Conservation (phyloP, 164 flowering plant genomes). For the Dillenia turbinata region DNA sequence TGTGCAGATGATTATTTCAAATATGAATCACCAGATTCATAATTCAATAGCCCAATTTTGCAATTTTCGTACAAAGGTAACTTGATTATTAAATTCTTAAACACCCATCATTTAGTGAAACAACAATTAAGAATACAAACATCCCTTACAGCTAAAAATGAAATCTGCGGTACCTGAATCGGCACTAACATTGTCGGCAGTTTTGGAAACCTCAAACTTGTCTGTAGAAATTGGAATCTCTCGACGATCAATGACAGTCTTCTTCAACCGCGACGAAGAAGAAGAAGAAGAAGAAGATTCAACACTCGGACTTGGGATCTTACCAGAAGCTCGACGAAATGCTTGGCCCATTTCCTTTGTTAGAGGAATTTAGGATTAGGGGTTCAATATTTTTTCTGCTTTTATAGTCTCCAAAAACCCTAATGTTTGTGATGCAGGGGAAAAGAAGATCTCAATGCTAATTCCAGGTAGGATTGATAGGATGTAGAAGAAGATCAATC, state of each 20-base stretch:
- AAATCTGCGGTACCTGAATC: slow-evolving; percentile 17
- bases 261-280: slow-evolving; percentile 28
- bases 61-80: background rate
- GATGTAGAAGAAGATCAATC: no score
- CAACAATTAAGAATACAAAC: background rate
- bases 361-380: no score
- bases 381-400: no score
- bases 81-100: background rate
- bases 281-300: slow-evolving; percentile 20
- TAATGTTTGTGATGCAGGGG: no score
- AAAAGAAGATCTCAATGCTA: no score
- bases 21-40: background rate
- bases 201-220: slow-evolving; percentile 15
- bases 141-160: no score
- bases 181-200: slow-evolving; percentile 8
- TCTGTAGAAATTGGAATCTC: slow-evolving; percentile 24
- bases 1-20: background rate
- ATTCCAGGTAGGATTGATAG: no score
- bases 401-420: no score
- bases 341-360: slow-evolving; percentile 68
- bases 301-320: slow-evolving; percentile 26
- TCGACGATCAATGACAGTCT: slow-evolving; percentile 22
- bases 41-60: background rate
- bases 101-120: background rate
- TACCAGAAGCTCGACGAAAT: slow-evolving; percentile 74